Percentiles rank a stretch among this genome's conserved stretches.
Conservation (phyloP, 2,329 filamentous ascomycete species). For the Ceratocystis albifundus region DNA sequence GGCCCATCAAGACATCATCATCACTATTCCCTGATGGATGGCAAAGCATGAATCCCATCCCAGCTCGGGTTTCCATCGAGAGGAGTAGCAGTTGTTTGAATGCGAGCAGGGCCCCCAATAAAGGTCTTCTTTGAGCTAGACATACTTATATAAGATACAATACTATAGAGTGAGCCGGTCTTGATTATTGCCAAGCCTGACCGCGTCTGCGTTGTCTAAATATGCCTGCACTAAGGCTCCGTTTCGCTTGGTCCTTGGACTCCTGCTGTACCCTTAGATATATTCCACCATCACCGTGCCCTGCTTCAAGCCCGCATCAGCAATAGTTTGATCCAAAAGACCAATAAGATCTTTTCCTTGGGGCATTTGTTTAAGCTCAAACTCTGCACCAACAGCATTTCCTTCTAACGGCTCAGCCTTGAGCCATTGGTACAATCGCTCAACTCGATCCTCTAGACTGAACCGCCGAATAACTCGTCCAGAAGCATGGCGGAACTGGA, state of each 20-base stretch:
- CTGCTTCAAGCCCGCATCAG: constrained; percentile 76
- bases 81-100: not conserved
- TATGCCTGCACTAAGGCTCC: not conserved
- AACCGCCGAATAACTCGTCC: constrained; percentile 86
- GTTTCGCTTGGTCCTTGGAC: not conserved
- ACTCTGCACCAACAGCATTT: constrained; percentile 57
- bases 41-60: not conserved
- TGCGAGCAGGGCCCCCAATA: too few species aligned
- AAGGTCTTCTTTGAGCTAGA: not conserved
- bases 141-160: too few species aligned
- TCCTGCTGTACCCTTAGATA: constrained; percentile 43
- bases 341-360: constrained; percentile 72
- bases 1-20: not conserved
- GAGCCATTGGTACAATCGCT: constrained; percentile 88
- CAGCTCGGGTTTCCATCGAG: not conserved
- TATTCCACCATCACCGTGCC: constrained; percentile 95
- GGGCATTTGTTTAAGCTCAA: constrained; percentile 77
- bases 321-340: constrained; percentile 59
- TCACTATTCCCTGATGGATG: not conserved
- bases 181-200: too few species aligned
- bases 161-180: too few species aligned
- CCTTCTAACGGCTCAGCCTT: constrained; percentile 78
- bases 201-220: not conserved
- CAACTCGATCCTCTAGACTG: constrained; percentile 59
- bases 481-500: constrained; percentile 80